phyloP scores from a whole-genome alignment of 2,329 filamentous ascomycete genomes.

The Periconia macrospinosa region DNA sequence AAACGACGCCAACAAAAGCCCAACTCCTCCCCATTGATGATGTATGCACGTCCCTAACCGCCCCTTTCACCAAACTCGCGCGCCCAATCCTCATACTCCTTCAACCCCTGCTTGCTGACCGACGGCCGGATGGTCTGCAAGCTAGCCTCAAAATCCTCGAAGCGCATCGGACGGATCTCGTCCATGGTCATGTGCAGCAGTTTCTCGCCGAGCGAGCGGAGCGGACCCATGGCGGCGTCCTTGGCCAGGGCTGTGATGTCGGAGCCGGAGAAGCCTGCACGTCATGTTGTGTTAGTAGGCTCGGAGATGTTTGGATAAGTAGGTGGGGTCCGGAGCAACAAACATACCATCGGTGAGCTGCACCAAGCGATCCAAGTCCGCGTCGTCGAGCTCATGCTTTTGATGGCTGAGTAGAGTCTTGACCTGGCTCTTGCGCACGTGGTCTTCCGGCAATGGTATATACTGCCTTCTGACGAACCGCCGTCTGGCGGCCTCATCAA shows the following conservation, averaged over 20 bases:
- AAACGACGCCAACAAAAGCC: no score
- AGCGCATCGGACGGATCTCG: conserved; percentile 82
- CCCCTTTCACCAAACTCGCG: conserved; percentile 89
- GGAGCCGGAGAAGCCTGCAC: conserved; percentile 88
- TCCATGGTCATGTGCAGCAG: conserved; percentile 91
- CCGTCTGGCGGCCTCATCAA: conserved; percentile 89
- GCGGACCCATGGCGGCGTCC: conserved; percentile 95
- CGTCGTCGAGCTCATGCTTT: conserved; percentile 74
- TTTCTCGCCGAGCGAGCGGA: conserved; percentile 86
- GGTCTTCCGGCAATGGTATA: conserved; percentile 86
- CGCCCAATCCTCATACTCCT: conserved; percentile 94
- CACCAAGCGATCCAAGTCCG: conserved; percentile 76
- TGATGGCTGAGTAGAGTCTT: conserved; percentile 81
- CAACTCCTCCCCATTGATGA: no score
- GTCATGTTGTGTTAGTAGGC: neutral
- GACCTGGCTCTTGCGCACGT: conserved; percentile 78
- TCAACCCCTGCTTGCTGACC: conserved; percentile 81
- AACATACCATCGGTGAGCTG: conserved; percentile 76
- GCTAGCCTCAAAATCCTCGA: conserved; percentile 83
- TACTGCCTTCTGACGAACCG: conserved; percentile 94
- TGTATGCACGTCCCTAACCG: conserved; percentile 53
- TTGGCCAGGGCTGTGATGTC: conserved; percentile 97
- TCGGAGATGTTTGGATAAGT: neutral
- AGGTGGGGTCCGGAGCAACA: neutral
- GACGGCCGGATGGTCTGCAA: conserved; percentile 84